Conservation (phyloP, 192 early-diverging fungal species). For the Backusella mclennaniae region DNA sequence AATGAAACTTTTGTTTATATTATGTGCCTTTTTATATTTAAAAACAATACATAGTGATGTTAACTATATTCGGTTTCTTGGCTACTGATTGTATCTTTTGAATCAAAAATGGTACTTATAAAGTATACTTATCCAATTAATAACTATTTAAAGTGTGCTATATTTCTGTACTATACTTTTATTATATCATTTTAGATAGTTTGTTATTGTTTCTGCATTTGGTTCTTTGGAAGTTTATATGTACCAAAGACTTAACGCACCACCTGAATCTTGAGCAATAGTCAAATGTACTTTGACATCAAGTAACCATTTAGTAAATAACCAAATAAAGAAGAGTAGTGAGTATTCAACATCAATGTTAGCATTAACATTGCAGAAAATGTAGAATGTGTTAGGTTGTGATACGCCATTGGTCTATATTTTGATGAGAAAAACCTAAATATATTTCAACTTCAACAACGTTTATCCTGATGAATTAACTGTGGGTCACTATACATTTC, state of each 20-base stretch:
- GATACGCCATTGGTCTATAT: neutral
- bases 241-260: no score
- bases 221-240: neutral
- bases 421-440: neutral
- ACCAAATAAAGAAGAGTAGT: neutral
- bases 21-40: no score
- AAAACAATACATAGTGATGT: no score
- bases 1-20: no score
- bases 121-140: no score
- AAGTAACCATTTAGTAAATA: neutral
- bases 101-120: no score
- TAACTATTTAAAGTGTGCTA: no score
- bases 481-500: neutral
- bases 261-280: neutral
- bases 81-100: no score
- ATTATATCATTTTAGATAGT: no score
- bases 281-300: neutral
- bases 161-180: no score
- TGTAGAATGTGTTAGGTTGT: neutral
- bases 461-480: neutral
- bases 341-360: neutral
- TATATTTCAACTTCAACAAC: neutral
- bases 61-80: no score
- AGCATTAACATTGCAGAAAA: neutral
- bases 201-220: no score